phyloP scores from a whole-genome alignment of 2,329 filamentous ascomycete species.

The Exophiala aquamarina region DNA sequence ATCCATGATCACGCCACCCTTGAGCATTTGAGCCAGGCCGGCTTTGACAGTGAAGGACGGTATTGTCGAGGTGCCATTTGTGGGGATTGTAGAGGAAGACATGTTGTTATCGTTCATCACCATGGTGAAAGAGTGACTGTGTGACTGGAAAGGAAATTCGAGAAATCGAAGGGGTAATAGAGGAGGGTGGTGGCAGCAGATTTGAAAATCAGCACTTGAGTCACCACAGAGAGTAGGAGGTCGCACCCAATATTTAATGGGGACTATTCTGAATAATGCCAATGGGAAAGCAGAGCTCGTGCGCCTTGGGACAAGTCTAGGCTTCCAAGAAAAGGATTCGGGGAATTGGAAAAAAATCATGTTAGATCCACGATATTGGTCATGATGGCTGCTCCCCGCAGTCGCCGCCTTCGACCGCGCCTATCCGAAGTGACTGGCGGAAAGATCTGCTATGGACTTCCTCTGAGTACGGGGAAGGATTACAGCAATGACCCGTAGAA shows the following conservation, averaged over 20 bases:
- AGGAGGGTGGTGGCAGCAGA: not conserved
- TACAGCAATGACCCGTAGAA: too few species aligned
- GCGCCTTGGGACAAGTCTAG: conserved; percentile 8
- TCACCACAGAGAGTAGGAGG: too few species aligned
- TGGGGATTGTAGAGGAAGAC: conserved; percentile 15
- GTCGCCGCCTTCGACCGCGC: too few species aligned
- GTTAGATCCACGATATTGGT: too few species aligned
- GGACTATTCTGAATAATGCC: too few species aligned
- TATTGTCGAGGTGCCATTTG: conserved; percentile 29
- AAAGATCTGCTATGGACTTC: too few species aligned
- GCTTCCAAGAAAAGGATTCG: too few species aligned
- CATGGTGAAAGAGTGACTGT: conserved; percentile 13
- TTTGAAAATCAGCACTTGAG: conserved; percentile 3
- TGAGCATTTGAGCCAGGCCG: conserved; percentile 94
- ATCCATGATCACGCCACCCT: conserved; percentile 99
- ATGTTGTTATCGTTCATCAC: conserved; percentile 28
- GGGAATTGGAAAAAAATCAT: too few species aligned
- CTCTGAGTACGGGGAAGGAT: too few species aligned
- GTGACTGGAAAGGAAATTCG: not conserved
- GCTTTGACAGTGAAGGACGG: conserved; percentile 85
- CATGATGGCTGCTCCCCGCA: too few species aligned
- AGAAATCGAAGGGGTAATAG: not conserved
- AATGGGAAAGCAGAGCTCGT: not conserved
- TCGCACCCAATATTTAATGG: too few species aligned
- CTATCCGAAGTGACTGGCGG: too few species aligned